phyloP scores from a whole-genome alignment of 139 green algal species.

The Penium margaritaceum region DNA sequence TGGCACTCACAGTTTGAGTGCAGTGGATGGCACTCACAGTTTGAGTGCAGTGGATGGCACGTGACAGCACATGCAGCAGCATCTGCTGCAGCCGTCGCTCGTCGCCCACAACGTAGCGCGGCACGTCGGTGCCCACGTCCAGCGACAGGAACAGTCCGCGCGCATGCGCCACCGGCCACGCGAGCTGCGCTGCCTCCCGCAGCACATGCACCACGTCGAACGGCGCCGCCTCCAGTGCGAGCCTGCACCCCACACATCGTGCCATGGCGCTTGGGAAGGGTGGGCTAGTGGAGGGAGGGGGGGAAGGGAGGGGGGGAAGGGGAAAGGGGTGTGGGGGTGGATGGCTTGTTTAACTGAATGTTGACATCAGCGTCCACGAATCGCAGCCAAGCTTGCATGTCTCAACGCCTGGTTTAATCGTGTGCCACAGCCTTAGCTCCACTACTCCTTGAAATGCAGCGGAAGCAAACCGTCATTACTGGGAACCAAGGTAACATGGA shows the following conservation, averaged over 20 bases:
- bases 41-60: too few species aligned
- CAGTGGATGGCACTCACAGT: too few species aligned
- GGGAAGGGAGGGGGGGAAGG: neutral
- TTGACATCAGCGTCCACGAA: too few species aligned
- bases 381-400: too few species aligned
- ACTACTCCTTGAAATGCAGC: too few species aligned
- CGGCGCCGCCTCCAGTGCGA: slow-evolving; percentile 2
- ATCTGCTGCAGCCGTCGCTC: neutral
- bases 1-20: too few species aligned
- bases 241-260: neutral
- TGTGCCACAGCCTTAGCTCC: too few species aligned
- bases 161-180: neutral
- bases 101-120: slow-evolving; percentile 2
- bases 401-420: too few species aligned
- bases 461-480: too few species aligned
- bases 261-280: neutral
- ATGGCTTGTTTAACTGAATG: too few species aligned
- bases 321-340: neutral
- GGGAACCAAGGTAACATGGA: too few species aligned
- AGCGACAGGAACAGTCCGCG: neutral
- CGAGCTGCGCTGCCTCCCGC: slow-evolving; percentile 7
- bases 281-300: neutral
- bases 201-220: slow-evolving; percentile 29
- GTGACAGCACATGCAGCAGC: neutral
- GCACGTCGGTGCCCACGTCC: slow-evolving; percentile 2